Base-by-base conservation (phyloP, 2,329 filamentous ascomycete genomes). In the Venturia carpophila region DNA sequence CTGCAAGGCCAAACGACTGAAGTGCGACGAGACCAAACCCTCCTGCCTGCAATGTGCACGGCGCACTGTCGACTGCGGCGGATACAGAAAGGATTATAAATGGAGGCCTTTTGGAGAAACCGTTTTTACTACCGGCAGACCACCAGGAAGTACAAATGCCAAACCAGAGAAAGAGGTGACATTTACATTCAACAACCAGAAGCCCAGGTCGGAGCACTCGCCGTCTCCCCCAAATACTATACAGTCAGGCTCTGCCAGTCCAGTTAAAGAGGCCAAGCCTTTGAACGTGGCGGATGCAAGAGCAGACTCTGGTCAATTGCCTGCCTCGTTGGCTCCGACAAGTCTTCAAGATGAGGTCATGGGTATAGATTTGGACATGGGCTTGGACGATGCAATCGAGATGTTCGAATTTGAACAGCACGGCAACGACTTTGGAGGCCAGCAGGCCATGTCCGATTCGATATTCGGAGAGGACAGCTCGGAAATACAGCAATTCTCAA, bases 1-100 rank as follows among this genome's bases (percentile, higher is more conserved):
- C 64, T 90, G 87, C 79, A 90, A 90, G 76, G 81, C 84, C 67
- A 90, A 90, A 75, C 80, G 87, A 66, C 77, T 90, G 64, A 90
- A 90, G 76, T 90, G 87, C 75, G 87, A 89, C 73, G 87, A 90
- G 77, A 84, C 83, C 58, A 89, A 90, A 69, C 87, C 87, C 0
- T 81, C 79, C 27, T 89, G 87, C 70, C 79, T 84, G 66, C 86
- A 89, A 76, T 89, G 87, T 71, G 79, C 84, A 58, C 84, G 83
- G 69, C 80, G 87, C 64, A 85, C 82, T 68, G 86, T 90, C 27
- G 73, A 78, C 3, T 90, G 87, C 71, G 87, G 87, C 66, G 87
- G 87, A 43, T 90, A 90, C 75, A 88, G 85, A 74, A 90, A 88
- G 73, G 85, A 88, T 73, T 90, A 89, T 77, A 89, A 90, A 79